phyloP scores from a whole-genome alignment of 2,329 filamentous ascomycete genomes.

The Plenodomus tracheiphilus region DNA sequence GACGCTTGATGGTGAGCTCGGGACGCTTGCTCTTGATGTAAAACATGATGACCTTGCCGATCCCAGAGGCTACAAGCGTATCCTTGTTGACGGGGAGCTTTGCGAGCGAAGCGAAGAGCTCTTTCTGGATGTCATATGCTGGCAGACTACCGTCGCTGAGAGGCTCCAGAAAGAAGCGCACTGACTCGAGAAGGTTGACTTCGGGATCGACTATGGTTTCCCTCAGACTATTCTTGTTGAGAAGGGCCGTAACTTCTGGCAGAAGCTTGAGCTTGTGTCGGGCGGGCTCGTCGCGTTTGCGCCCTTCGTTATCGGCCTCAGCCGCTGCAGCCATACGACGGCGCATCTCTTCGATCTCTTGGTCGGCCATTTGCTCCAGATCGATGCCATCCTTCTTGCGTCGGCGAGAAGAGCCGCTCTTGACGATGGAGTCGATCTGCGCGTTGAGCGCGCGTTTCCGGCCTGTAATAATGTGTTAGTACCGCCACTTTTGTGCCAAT shows the following conservation, averaged over 20 bases:
- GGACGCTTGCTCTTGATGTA: constrained; percentile 95
- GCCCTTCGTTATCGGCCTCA: constrained; percentile 80
- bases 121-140: constrained; percentile 95
- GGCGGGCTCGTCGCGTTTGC: constrained; percentile 77
- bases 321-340: constrained; percentile 89
- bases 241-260: constrained; percentile 81
- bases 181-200: constrained; percentile 89
- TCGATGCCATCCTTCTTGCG: constrained; percentile 90
- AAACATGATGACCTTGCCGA: constrained; percentile 95
- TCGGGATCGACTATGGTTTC: constrained; percentile 89
- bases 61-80: constrained; percentile 82
- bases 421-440: constrained; percentile 85
- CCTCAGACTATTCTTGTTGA: constrained; percentile 87
- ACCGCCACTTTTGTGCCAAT: not conserved
- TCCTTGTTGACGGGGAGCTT: constrained; percentile 91
- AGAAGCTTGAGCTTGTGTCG: constrained; percentile 93
- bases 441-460: constrained; percentile 81
- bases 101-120: constrained; percentile 80
- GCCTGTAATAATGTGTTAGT: constrained; percentile 43
- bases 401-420: constrained; percentile 73
- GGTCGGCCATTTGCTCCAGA: constrained; percentile 85
- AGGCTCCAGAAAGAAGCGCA: constrained; percentile 96
- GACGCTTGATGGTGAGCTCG: constrained; percentile 85
- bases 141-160: constrained; percentile 91
- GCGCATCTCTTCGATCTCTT: constrained; percentile 85